Base-by-base conservation (phyloP, 495 filamentous ascomycete genomes). In the Pseudomonodictys pantanalensis region DNA sequence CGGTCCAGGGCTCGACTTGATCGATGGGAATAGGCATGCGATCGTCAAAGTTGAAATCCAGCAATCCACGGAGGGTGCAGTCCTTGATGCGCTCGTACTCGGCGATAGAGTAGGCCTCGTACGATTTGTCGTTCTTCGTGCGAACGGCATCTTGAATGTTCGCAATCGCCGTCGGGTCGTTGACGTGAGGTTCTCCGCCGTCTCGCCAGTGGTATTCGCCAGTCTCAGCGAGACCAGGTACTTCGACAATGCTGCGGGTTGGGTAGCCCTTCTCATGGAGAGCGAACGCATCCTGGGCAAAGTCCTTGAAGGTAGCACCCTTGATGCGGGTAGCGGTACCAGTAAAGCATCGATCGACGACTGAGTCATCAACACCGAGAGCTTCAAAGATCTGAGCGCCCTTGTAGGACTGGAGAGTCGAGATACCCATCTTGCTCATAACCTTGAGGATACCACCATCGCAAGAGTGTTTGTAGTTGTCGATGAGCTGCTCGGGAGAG, bases 401-500 rank as follows among this genome's bases (percentile, higher is more conserved):
- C 79, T 99, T 99, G 80, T 99, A 99, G 66, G 89, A 95, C 72
- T 93, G 90, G 42, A 99, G 78, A 43, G 93, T 99, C 10, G 93
- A 99, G 66, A 99, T 99, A 76, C 93, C 93, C 93, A 99, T 99
- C 80, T 99, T 99, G 76, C 90, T 96, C 93, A 99, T 99, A 70
- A 99, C 93, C 78, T 99, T 99, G 56, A 99, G 80, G 59, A 99
- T 96, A 74, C 93, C 93, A 66, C 93, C 93, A 67, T 97, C 95
- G 68, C 90, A 95, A 44, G 93, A 99, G 68, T 93, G 89, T 78
- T 95, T 95, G 80, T 97, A 99, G 76, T 99, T 99, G 58, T 88
- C 85, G 59, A 99, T 89, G 49, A 97, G 85, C 60, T 84, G 80
- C 44, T 95, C 90, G 58, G 95, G 86, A 22, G 83, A 79, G 20